Evolutionary conservation across 495 filamentous ascomycete genomes (phyloP), one percentile per base, ranked within the genome.

Genomic region (Hypoxylon lienhwacheense): DNA sequence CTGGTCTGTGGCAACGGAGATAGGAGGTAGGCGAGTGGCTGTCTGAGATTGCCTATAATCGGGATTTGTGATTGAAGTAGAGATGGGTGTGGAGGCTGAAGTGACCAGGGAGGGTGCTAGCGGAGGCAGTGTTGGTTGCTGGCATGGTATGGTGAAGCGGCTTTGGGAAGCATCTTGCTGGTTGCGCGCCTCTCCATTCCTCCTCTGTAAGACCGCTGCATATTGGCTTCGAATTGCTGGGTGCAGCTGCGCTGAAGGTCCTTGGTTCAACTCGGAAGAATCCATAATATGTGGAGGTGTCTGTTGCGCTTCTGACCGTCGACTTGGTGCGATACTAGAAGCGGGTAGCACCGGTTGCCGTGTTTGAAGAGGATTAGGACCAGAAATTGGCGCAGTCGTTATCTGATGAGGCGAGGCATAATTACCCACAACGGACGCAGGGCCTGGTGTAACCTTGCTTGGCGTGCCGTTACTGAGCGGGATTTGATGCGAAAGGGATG

Each of bases 221-320:
- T 76, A 77, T 25, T 77, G 72, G 34, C 70, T 67, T 33, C 71
- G 68, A 22, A 74, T 78, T 19, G 74, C 73, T 36, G 75, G 75
- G 46, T 81, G 77, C 45, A 79, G 36, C 7, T 67, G 51, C 24
- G 64, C 49, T 11, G 50, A 35, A 29, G 54, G 50, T 26, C 54
- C 66, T 42, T 59, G 52, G 33, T 63, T 29, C 41, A 47, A 53
- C 36, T 62, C 55, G 35, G 42, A 43, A 26, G 45, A 32, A 41
- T 47, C 35, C n/a, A 32, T n/a, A 8, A 24, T 12, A 33, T 40
- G 50, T 47, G 43, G 43, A 50, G 54, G 57, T 40, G 34, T 41
- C 36, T 45, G 50, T 28, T 15, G 59, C 14, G 12, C 26, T 12
- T 31, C 53, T 31, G 16, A 17, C 11, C 32, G 29, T 26, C 20